Base-by-base conservation (phyloP, 768 basidiomycete species). In the Termitomyces sp. region DNA sequence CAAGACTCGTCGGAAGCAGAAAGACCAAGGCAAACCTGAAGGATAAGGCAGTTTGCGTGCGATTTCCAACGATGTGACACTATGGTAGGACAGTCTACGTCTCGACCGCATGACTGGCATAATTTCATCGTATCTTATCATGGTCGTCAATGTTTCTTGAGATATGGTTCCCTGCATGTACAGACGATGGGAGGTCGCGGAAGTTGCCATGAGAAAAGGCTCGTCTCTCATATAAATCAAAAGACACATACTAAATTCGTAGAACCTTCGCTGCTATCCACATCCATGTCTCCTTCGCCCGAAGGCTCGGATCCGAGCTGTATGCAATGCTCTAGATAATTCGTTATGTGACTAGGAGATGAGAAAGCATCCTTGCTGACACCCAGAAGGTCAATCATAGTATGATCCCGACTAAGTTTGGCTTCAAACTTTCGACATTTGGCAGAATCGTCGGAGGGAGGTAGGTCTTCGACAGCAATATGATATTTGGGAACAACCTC, bases 71-170 rank as follows among this genome's bases (percentile, higher is more conserved):
- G 53, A 65, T 40, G 69, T 68, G 5, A 68, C 63, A 38, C 65
- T 69, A 60, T 66, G 67, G 57, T 77, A 79, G 60, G 79, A 79
- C 49, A 78, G 76, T 56, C 88, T 72, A 56, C 86, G 75, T 25
- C 86, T 73, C 31, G 80, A 75, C 42, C 85, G 80, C 48, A 49
- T 49, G 27, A 75, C 68, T 7, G 85, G 85, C 22, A 78, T 71
- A 56, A 80, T 70, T 67, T 90, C 89, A 58, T 91, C 89, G 49
- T 84, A 83, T 36, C 83, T 78, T 61, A 91, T 89, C 84, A 89
- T 88, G 16, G 79, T 72, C 49, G 82, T 79, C 39, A 91, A 72
- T 7, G 87, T 82, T 61, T 91, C 88, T 59, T 90, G 87, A 16
- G 85, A 80, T 48, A 90, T 86, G 7, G 62, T 60, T n/a, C 88